Base-by-base conservation (phyloP, 2,329 filamentous ascomycete genomes). In the Falciphora oryzae region DNA sequence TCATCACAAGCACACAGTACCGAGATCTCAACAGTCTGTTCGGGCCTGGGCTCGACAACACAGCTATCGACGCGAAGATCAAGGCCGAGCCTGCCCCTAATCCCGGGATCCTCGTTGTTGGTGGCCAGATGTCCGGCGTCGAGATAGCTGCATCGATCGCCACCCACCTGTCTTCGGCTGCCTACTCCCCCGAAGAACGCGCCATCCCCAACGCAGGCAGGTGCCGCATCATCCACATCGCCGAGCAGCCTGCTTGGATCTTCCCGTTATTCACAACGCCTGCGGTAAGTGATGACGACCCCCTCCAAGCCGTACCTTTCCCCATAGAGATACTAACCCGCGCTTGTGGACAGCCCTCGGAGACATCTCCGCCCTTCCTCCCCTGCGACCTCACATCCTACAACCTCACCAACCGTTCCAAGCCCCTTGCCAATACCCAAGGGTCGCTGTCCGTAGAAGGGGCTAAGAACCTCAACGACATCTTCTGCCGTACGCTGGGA, bases 91-190 rank as follows among this genome's bases (percentile, higher is more conserved):
- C 67, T 14, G 62, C 65, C 5, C 70, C 71, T 0, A 79, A 80
- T 1, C 83, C 85, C 25, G 91, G 88, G 70, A 86, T 95, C 22
- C 79, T 92, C 1, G 80, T 96, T 0, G 85, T 93, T 1, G 92
- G 92, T 0, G 91, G 91, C 0, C 90, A 93, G 70, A 93, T 95
- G 83, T 94, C 91, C 2, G 91, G 91, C 0, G 85, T 90, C 6
- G 92, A 96, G 77, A 89, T 89, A 61, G 89, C 91, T 0, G 88
- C 86, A 13, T 87, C 88, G 2, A 84, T 93, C 62, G 90, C 90
- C 14, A 81, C 86, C 5, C 86, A 93, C 67, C 74, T 94, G 1
- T 93, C 91, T 0, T 86, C 86, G 7, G 82, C 83, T 3, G 74
- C 76, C 16, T 79, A 89, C 72, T 82, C 84, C 0, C 83, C 87